A percentile compares a stretch with the other conserved stretches of the same genome.
Conservation (phyloP, 1,139 yeast genomes). For the Taphrina wiesneri region DNA sequence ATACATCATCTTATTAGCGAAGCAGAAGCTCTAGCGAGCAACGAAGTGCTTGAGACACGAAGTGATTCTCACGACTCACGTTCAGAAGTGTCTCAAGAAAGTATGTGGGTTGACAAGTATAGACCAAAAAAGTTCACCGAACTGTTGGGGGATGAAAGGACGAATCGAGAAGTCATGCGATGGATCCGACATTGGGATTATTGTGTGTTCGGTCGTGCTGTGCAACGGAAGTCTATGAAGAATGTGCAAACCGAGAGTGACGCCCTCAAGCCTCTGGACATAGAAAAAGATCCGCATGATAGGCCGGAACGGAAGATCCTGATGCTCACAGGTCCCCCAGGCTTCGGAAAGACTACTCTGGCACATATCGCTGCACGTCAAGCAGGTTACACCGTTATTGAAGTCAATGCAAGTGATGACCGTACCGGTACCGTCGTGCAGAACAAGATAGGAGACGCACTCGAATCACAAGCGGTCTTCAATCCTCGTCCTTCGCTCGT, state of each 20-base stretch:
- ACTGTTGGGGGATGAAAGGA: constrained; percentile 75
- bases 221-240: neutral
- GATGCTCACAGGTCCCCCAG: constrained; percentile 88
- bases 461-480: constrained; percentile 60
- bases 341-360: constrained; percentile 90
- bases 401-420: constrained; percentile 88
- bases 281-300: constrained; percentile 56
- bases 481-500: constrained; percentile 75
- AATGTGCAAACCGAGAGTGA: neutral
- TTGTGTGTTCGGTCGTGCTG: constrained; percentile 57
- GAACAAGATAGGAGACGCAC: constrained; percentile 67
- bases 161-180: constrained; percentile 66
- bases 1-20: constrained; percentile 13
- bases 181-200: constrained; percentile 86
- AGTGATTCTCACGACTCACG: neutral
- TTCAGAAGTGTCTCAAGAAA: neutral
- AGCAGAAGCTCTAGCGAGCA: neutral
- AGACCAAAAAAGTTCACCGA: constrained; percentile 73
- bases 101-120: constrained; percentile 70
- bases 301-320: constrained; percentile 73
- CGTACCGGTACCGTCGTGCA: constrained; percentile 59
- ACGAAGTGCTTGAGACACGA: neutral
- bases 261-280: neutral
- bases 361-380: constrained; percentile 83
- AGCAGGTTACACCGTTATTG: constrained; percentile 76